Percentiles rank a stretch among this genome's conserved stretches.
These are phyloP conservation scores for Hypoxylon fragiforme DNA, from an alignment of 495 filamentous ascomycete genomes.

Conservation along the genomic window DNA sequence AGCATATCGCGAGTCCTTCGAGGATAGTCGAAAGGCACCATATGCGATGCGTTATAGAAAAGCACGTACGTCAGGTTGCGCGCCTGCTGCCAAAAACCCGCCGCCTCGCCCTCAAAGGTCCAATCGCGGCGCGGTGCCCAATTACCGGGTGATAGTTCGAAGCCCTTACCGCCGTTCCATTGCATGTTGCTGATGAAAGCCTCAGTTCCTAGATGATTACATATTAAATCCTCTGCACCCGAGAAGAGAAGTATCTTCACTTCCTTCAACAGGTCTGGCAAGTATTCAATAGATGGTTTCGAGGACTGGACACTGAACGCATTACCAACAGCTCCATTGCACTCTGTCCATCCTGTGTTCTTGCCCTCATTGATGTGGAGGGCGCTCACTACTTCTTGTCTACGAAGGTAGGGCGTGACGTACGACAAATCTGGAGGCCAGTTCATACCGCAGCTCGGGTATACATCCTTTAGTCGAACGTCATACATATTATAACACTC, in stretches of 20 bases:
- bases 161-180: constrained; percentile 88
- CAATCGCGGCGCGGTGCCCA: constrained; percentile 91
- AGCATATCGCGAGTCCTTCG: constrained; percentile 92
- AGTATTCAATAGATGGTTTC: constrained; percentile 68
- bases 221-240: constrained; percentile 91
- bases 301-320: constrained; percentile 71
- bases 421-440: constrained; percentile 85
- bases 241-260: constrained; percentile 86
- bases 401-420: constrained; percentile 82
- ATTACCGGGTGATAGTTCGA: constrained; percentile 84
- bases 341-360: constrained; percentile 88
- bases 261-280: constrained; percentile 76
- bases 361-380: constrained; percentile 83
- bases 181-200: constrained; percentile 86
- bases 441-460: constrained; percentile 85
- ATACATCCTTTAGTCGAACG: constrained; percentile 73
- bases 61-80: constrained; percentile 94
- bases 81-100: constrained; percentile 91
- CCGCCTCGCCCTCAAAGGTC: constrained; percentile 89
- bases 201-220: constrained; percentile 96
- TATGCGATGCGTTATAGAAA: constrained; percentile 94
- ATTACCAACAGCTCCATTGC: constrained; percentile 71
- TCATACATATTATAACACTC: constrained; percentile 94
- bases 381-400: constrained; percentile 74
- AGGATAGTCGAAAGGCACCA: constrained; percentile 95